These are phyloP conservation scores for Vanderwaltozyma verrucispora DNA, from an alignment of 805 yeast genomes.

Conservation along the genomic window DNA sequence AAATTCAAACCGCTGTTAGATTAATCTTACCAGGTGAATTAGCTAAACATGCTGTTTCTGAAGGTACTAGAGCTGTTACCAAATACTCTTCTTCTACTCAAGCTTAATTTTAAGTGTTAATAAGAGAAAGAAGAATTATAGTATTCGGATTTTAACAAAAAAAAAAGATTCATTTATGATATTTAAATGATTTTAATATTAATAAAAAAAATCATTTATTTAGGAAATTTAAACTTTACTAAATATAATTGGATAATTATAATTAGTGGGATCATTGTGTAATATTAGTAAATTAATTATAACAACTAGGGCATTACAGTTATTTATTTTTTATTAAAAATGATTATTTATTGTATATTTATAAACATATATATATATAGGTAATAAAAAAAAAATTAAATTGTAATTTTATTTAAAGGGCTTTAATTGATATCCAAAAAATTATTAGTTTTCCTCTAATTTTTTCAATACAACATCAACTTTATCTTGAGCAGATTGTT, in stretches of 20 bases:
- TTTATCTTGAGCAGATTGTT: conserved; percentile 64
- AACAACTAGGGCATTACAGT: background rate
- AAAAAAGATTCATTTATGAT: no score
- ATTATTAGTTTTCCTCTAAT: conserved; percentile 19
- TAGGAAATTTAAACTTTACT: no score
- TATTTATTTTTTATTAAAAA: no score
- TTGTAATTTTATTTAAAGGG: background rate
- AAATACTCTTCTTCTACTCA: conserved; percentile 69
- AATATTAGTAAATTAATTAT: no score
- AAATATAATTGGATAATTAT: background rate
- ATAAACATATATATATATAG: no score
- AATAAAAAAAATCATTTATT: no score
- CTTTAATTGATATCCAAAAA: no score
- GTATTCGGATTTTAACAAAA: no score
- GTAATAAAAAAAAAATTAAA: no score
- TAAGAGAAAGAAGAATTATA: no score
- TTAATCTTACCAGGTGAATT: conserved; percentile 97
- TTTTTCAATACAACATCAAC: conserved; percentile 53
- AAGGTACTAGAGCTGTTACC: conserved; percentile 97
- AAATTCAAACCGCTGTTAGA: conserved; percentile 97
- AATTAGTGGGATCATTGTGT: background rate
- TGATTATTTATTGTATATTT: no score
- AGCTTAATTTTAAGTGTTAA: conserved; percentile 23
- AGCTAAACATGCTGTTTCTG: conserved; percentile 97
- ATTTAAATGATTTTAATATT: no score